phyloP scores from a whole-genome alignment of 257 asterid genomes.

The Osmanthus fragrans region DNA sequence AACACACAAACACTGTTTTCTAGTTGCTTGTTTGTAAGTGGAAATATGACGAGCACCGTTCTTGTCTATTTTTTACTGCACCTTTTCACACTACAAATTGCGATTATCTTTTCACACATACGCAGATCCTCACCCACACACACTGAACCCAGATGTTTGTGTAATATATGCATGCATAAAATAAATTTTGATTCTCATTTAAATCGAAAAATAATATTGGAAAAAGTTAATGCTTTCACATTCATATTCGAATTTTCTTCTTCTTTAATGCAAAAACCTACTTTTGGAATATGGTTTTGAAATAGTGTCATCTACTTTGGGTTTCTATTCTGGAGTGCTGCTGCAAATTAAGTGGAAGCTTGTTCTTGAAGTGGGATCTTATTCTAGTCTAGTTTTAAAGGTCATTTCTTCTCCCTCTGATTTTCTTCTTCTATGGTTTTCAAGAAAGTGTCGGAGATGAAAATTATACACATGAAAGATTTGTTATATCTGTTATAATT shows the following conservation, averaged over 20 bases:
- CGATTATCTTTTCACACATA: slow-evolving; percentile 23
- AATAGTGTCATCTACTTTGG: slow-evolving; percentile 23
- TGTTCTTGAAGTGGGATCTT: slow-evolving; percentile 28
- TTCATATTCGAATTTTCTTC: slow-evolving; percentile 35
- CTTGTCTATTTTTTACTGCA: neutral
- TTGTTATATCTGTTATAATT: neutral
- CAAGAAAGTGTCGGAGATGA: slow-evolving; percentile 17
- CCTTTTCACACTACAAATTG: slow-evolving; percentile 23
- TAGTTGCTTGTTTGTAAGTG: slow-evolving; percentile 16
- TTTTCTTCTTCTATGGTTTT: neutral
- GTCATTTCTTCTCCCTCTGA: slow-evolving; percentile 26
- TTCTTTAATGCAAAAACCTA: slow-evolving; percentile 29
- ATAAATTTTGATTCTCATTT: slow-evolving; percentile 29
- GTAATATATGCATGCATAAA: slow-evolving; percentile 21
- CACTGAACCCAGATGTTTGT: neutral
- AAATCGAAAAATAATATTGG: slow-evolving; percentile 30
- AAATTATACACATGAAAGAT: neutral
- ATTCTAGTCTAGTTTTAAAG: slow-evolving; percentile 27
- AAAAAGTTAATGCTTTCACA: slow-evolving; percentile 48
- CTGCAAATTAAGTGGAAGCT: slow-evolving; percentile 33
- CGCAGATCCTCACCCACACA: neutral
- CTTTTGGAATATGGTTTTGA: slow-evolving; percentile 34
- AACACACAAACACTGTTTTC: slow-evolving; percentile 26
- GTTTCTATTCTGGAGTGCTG: slow-evolving; percentile 15
- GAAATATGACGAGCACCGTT: slow-evolving; percentile 41